These are phyloP conservation scores for Bretschneidera sinensis DNA, from an alignment of 345 rosid species.

Conservation along the genomic window DNA sequence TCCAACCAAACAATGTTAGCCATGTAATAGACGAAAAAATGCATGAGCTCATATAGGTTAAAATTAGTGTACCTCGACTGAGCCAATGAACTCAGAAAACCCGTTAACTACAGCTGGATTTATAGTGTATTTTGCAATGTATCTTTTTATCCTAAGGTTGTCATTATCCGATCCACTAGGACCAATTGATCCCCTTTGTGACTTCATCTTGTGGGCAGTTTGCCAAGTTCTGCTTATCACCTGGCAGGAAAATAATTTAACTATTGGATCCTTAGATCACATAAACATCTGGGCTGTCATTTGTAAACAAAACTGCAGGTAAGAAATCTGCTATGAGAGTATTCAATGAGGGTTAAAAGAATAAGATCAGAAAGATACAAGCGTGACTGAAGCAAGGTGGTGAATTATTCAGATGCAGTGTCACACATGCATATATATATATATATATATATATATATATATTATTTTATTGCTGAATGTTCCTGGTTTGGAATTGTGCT, in stretches of 20 bases:
- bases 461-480: too few species aligned
- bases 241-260: slow-evolving; percentile 31
- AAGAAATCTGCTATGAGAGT: too few species aligned
- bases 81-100: slow-evolving; percentile 67
- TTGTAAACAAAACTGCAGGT: not conserved
- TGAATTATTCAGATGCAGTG: not conserved
- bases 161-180: slow-evolving; percentile 51
- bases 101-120: slow-evolving; percentile 96
- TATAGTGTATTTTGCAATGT: slow-evolving; percentile 89
- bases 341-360: too few species aligned
- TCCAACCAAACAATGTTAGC: not conserved
- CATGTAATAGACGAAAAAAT: slow-evolving; percentile 4
- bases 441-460: too few species aligned
- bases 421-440: too few species aligned
- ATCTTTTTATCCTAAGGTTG: slow-evolving; percentile 78
- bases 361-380: too few species aligned
- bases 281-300: not conserved
- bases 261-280: slow-evolving; percentile 6
- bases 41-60: slow-evolving; percentile 1
- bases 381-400: not conserved
- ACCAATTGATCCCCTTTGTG: slow-evolving; percentile 53
- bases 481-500: not conserved
- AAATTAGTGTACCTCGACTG: slow-evolving; percentile 63
- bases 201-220: slow-evolving; percentile 97
- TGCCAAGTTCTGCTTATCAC: slow-evolving; percentile 97